phyloP scores from a whole-genome alignment of 192 early-diverging fungal species.

The Diversispora eburnea region DNA sequence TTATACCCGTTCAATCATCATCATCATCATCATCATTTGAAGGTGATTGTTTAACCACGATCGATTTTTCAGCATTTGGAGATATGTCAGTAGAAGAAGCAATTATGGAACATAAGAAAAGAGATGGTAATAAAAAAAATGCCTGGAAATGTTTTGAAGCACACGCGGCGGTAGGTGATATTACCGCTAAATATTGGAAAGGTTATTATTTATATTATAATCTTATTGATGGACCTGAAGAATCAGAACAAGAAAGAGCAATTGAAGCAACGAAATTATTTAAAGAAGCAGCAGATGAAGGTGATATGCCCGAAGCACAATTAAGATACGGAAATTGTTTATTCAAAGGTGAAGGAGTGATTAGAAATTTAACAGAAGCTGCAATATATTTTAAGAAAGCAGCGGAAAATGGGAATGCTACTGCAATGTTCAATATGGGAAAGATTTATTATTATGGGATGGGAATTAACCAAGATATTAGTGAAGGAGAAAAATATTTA shows the following conservation, averaged over 20 bases:
- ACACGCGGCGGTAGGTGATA: not conserved
- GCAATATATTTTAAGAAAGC: conserved; percentile 16
- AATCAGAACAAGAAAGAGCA: not conserved
- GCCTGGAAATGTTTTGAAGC: not conserved
- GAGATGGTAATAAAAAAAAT: not conserved
- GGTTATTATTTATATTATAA: conserved; percentile 16
- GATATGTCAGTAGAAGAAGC: conserved; percentile 12
- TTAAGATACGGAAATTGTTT: conserved; percentile 25
- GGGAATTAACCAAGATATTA: not conserved
- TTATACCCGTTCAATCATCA: no score
- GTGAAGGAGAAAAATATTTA: conserved; percentile 22
- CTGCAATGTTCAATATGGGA: conserved; percentile 28
- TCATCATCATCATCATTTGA: no score
- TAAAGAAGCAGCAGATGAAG: conserved; percentile 14
- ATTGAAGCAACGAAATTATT: not conserved
- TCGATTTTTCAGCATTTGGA: not conserved
- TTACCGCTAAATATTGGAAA: conserved; percentile 1
- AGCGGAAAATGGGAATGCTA: conserved; percentile 20
- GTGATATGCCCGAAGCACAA: conserved; percentile 15
- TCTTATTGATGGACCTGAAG: not conserved
- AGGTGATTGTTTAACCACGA: no score
- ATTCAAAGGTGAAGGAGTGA: conserved; percentile 1
- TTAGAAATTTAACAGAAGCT: conserved; percentile 3
- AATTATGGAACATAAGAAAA: conserved; percentile 9
- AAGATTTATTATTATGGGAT: conserved; percentile 27